Base-by-base conservation (phyloP, 2,329 filamentous ascomycete genomes). In the Arthrocladium fulminans region DNA sequence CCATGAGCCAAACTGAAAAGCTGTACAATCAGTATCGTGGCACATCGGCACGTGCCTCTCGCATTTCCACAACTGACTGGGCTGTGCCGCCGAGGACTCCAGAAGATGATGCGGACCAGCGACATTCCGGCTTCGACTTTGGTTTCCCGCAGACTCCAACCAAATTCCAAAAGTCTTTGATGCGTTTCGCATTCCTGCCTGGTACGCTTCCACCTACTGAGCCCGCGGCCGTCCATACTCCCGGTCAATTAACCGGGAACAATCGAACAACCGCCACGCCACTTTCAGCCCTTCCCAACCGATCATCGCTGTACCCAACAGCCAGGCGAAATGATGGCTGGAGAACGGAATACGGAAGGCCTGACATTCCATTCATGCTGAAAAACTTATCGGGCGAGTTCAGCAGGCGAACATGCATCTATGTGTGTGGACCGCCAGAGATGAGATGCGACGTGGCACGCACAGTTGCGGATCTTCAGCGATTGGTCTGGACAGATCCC, bases 361-460 rank as follows among this genome's bases (percentile, higher is more conserved):
- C 90, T 0, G 84, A 95, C 57, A 77, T 97, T 29, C 84, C 86
- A 1, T 90, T 84, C 64, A 87, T 94, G 79, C 75, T 97, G 47
- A 82, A 80, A 60, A 81, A 92, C 55, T 83, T 88, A 77, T 85
- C 86, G 3, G 81, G 79, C 19, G 83, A 81, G n/a, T 83, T 94
- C 50, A 89, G 90, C 1, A 74, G 84, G 38, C 73, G 88, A 49
- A 88, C 87, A 2, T 90, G 88, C 57, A 86, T 96, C 4, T 95
- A 94, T 64, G 89, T 97, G 12, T 97, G 90, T 61, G 90, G 90
- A 0, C 90, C 90, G 15, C 80, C 87, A 1, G 74, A 80, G 49
- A 94, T 96, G 88, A 73, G 90, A 54, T 80, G 89, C 10, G 88
- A 88, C 57, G 89, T 96, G 13, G 83, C 86, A n/a, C 86, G 80